Percentiles rank a stretch among this genome's conserved stretches.
phyloP scores from a whole-genome alignment of 2,329 filamentous ascomycete species.

The Pseudopyrenochaeta lycopersici region DNA sequence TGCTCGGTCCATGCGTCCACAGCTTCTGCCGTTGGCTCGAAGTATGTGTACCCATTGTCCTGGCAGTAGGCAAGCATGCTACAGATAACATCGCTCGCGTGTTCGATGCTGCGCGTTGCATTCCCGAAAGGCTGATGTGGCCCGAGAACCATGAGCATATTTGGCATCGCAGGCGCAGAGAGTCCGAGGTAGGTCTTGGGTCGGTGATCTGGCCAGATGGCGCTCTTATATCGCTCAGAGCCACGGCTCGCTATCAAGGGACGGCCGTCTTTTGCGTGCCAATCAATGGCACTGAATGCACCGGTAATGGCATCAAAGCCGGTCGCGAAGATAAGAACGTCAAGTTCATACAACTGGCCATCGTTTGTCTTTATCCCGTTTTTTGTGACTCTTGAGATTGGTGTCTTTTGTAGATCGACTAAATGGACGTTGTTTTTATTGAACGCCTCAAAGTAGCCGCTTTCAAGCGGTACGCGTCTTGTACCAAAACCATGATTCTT shows the following conservation, averaged over 20 bases:
- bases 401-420: constrained; percentile 49
- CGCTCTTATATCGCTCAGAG: constrained; percentile 6
- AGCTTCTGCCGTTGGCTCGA: constrained; percentile 52
- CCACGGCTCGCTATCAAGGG: constrained; percentile 30
- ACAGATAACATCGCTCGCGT: constrained; percentile 51
- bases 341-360: constrained; percentile 45
- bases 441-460: constrained; percentile 53
- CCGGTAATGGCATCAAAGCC: constrained; percentile 55
- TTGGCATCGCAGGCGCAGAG: constrained; percentile 34
- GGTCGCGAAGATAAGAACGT: constrained; percentile 51
- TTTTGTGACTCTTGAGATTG: constrained; percentile 40
- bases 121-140: constrained; percentile 57
- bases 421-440: constrained; percentile 50
- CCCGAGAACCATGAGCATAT: constrained; percentile 53
- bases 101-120: constrained; percentile 53
- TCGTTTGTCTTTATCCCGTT: constrained; percentile 50
- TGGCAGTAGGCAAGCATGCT: constrained; percentile 44
- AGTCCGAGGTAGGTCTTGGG: constrained; percentile 35
- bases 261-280: constrained; percentile 29
- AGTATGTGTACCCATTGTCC: constrained; percentile 45
- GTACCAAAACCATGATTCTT: constrained; percentile 50
- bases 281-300: constrained; percentile 26
- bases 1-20: constrained; percentile 59
- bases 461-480: constrained; percentile 52
- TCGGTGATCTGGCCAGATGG: constrained; percentile 30